Conservation (phyloP, 768 basidiomycete genomes). For the Russula sp. region DNA sequence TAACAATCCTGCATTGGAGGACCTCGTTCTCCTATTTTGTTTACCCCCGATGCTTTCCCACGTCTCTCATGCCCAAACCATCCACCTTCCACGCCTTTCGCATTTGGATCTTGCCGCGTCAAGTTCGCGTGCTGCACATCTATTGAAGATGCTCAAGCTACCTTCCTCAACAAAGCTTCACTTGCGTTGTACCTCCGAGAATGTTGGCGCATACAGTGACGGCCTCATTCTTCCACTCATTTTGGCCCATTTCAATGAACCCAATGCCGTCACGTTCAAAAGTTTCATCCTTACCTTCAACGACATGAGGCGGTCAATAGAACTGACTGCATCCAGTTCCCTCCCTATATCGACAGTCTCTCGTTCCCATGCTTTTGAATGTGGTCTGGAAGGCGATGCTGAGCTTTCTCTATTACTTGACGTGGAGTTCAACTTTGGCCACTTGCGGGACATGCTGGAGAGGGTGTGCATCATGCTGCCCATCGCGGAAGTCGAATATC, state of each 20-base stretch:
- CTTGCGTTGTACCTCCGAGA: neutral
- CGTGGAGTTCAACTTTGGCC: neutral
- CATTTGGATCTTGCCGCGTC: neutral
- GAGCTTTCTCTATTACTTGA: conserved; percentile 1
- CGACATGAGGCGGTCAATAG: neutral
- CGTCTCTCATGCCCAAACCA: neutral
- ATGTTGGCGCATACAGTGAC: neutral
- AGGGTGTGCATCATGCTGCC: neutral
- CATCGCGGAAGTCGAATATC: neutral
- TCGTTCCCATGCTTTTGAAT: neutral
- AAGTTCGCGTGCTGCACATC: neutral
- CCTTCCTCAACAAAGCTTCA: neutral
- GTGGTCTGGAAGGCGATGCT: neutral
- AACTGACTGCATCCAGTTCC: neutral
- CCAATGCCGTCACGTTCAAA: neutral
- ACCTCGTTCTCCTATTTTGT: neutral
- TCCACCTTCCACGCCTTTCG: neutral
- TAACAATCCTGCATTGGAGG: conserved; percentile 1
- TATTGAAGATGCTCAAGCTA: neutral
- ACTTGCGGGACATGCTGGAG: neutral
- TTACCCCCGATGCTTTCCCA: neutral
- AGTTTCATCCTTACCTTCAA: neutral
- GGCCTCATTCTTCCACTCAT: neutral
- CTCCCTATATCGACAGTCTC: neutral
- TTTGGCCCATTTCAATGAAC: neutral